phyloP scores from a whole-genome alignment of 176 grass and related monocot species.

The Pontederia crassipes region DNA sequence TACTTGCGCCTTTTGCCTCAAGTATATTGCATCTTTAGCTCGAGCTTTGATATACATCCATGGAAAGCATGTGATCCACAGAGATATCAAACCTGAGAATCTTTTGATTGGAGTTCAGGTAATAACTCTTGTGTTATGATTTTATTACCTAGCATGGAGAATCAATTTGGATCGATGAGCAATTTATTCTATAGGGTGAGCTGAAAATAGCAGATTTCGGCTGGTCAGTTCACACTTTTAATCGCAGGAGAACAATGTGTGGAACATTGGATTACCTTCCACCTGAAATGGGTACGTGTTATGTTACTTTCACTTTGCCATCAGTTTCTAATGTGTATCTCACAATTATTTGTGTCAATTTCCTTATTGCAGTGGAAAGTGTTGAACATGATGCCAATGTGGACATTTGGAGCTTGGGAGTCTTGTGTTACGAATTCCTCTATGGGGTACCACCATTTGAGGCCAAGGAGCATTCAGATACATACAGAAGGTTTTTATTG shows the following conservation, averaged over 20 bases:
- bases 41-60: conserved; percentile 80
- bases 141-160: conserved; percentile 3
- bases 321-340: neutral
- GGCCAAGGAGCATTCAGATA: conserved; percentile 89
- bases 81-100: conserved; percentile 98
- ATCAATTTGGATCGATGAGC: neutral
- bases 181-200: conserved; percentile 41
- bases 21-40: conserved; percentile 84
- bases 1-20: conserved; percentile 1
- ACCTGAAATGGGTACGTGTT: conserved; percentile 92
- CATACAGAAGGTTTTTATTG: conserved; percentile 56
- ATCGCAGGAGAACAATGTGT: conserved; percentile 80
- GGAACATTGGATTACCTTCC: conserved; percentile 92
- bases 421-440: conserved; percentile 88
- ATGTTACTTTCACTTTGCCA: too few relatives aligned
- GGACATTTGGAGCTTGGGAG: conserved; percentile 92
- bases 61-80: conserved; percentile 82
- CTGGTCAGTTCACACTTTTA: conserved; percentile 91
- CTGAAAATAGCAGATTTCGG: conserved; percentile 98
- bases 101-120: conserved; percentile 74
- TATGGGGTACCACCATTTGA: conserved; percentile 88
- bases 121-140: neutral
- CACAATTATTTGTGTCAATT: neutral
- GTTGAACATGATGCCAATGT: conserved; percentile 81
- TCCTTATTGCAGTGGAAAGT: conserved; percentile 60